Conservation (phyloP, 805 yeast species). For the baker's yeast (Saccharomyces cerevisiae) region DNA sequence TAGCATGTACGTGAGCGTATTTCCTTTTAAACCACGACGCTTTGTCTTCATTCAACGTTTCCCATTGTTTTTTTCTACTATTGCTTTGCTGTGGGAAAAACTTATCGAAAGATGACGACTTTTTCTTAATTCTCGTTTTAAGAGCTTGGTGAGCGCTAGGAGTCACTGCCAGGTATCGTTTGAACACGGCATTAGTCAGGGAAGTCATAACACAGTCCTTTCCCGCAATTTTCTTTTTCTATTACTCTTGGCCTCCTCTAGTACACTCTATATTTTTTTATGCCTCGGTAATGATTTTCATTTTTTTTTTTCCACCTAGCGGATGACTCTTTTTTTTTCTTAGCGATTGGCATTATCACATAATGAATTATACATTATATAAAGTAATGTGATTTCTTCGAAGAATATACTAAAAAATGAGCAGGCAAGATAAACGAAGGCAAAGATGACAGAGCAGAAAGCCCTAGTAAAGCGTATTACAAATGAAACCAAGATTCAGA, state of each 20-base stretch:
- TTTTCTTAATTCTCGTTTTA: background rate
- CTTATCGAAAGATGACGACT: constrained; percentile 31
- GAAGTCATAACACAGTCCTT: background rate
- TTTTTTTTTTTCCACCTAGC: background rate
- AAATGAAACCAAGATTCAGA: constrained; percentile 88
- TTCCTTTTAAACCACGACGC: constrained; percentile 54
- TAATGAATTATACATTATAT: background rate
- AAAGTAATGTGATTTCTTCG: background rate
- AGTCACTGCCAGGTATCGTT: background rate
- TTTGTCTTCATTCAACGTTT: constrained; percentile 48
- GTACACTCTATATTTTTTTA: background rate
- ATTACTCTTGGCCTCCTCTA: background rate
- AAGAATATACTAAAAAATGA: background rate
- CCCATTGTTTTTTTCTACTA: constrained; percentile 54
- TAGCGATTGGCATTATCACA: background rate
- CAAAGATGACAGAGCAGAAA: constrained; percentile 21
- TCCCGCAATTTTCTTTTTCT: background rate
- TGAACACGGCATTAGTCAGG: background rate
- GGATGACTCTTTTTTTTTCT: background rate
- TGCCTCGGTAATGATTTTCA: constrained; percentile 1
- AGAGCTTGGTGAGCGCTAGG: background rate
- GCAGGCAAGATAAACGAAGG: background rate
- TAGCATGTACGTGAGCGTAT: constrained; percentile 61
- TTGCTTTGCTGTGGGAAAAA: constrained; percentile 33
- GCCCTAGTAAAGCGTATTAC: constrained; percentile 51